Conservation (phyloP, 177 flowering plant genomes). For the Vitis hybrid region DNA sequence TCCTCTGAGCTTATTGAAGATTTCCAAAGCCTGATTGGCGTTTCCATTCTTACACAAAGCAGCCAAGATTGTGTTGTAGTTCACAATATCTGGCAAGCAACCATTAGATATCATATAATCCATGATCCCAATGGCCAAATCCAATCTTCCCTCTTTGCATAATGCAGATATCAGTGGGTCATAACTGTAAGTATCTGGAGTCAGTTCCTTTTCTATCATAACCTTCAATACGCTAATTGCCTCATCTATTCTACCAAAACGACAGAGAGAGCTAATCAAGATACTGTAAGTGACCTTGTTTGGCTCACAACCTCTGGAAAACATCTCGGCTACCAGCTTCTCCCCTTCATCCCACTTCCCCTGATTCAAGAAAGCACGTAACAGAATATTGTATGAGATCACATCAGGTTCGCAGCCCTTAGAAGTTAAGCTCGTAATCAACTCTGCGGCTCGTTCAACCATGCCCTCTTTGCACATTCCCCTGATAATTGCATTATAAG, state of each 20-base stretch:
- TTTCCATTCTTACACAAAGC: constrained; percentile 70
- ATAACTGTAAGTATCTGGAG: constrained; percentile 67
- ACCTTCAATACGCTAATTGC: constrained; percentile 53
- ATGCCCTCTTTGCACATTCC: constrained; percentile 77
- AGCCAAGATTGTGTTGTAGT: constrained; percentile 68
- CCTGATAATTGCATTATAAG: constrained; percentile 69
- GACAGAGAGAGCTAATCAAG: constrained; percentile 62
- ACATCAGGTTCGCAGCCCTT: constrained; percentile 62
- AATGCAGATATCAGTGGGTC: constrained; percentile 74
- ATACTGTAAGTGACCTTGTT: constrained; percentile 74
- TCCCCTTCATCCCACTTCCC: constrained; percentile 67
- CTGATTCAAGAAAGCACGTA: constrained; percentile 49
- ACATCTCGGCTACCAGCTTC: constrained; percentile 58
- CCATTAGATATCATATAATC: constrained; percentile 72
- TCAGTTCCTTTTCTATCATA: constrained; percentile 63
- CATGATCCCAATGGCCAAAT: constrained; percentile 54
- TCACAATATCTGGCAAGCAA: constrained; percentile 67
- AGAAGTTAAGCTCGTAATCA: constrained; percentile 43
- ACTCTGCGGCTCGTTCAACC: constrained; percentile 58
- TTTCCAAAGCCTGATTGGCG: constrained; percentile 57
- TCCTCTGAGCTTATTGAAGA: constrained; percentile 49
- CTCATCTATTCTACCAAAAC: constrained; percentile 58
- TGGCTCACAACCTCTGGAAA: constrained; percentile 51
- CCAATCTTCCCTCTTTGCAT: constrained; percentile 72
- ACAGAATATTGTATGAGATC: constrained; percentile 62